phyloP scores from a whole-genome alignment of 495 filamentous ascomycete genomes.

The Neurospora sp. region DNA sequence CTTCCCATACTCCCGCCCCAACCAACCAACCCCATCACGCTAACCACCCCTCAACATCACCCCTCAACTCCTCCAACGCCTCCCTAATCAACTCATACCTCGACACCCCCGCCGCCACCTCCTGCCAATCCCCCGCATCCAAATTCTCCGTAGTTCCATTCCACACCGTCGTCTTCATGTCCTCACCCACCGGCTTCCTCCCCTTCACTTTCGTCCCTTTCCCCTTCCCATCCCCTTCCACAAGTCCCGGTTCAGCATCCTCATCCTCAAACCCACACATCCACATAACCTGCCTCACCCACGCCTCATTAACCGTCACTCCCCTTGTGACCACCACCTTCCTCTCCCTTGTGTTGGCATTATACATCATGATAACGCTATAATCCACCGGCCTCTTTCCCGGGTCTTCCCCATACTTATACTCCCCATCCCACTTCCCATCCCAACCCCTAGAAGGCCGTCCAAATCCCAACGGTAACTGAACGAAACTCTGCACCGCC shows the following conservation, averaged over 20 bases:
- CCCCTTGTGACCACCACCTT: conserved; percentile 3
- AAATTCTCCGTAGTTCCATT: not conserved
- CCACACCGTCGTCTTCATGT: conserved; percentile 1
- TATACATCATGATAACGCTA: conserved; percentile 11
- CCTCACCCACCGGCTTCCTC: conserved; percentile 8
- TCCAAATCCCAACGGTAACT: not conserved
- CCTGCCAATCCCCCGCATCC: conserved; percentile 14
- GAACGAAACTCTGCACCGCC: conserved; percentile 12
- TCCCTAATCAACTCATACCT: conserved; percentile 13
- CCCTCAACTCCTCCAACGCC: conserved; percentile 5
- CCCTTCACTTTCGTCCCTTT: conserved; percentile 2
- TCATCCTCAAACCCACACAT: conserved; percentile 11
- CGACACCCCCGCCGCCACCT: conserved; percentile 6
- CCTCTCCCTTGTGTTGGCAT: not conserved
- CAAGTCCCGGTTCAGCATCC: not conserved
- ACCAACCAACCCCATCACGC: not conserved
- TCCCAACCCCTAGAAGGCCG: not conserved
- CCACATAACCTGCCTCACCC: conserved; percentile 1
- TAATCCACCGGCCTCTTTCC: conserved; percentile 7
- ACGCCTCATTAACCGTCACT: conserved; percentile 8
- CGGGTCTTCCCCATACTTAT: not conserved
- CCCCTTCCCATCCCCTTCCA: not conserved
- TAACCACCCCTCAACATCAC: not conserved
- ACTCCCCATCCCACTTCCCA: not conserved
- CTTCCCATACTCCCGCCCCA: not conserved